Base-by-base conservation (phyloP, 805 yeast genomes). In the Myxozyma monticola region DNA sequence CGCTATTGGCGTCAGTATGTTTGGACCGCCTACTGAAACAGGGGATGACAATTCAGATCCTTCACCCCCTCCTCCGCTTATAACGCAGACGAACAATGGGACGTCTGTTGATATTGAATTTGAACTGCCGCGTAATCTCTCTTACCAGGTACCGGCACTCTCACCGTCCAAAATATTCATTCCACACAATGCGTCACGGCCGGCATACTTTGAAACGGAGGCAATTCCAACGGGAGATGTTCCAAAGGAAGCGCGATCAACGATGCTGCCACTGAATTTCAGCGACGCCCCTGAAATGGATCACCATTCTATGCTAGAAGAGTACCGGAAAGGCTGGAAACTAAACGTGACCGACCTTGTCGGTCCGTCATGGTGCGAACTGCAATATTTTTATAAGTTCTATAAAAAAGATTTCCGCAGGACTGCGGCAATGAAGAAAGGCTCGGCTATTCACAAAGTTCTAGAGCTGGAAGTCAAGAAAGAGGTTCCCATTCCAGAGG, bases 311-410 rank as follows among this genome's bases (percentile, higher is more conserved):
- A 45, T 53, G 49, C 42, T 53, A 5, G 43, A 40, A 10, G 38
- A 35, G 22, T 53, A 53, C 21, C 54, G 50, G 15, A 2, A 21
- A 4, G 46, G 46, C 12, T 42, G 49, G 48, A 44, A 36, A 22
- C 40, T 53, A 10, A 26, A 36, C 10, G 57, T 53, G 15, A 37
- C 54, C 21, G 57, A 53, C 22, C 31, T 53, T 10, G 51, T 53
- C n/a, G 45, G 42, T 1, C 57, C 57, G 8, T 22, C 36, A 15
- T 57, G 56, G 50, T 57, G 61, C 38, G 61, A 57, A 37, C 42
- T 54, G 29, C 60, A 50, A 35, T 41, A 41, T 41, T 57, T 57
- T 22, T 53, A 57, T 31, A 34, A 45, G 33, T 21, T 30, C 24
- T 51, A 59, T 30, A 42, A 30, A 12, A 36, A 53, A 4, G 36